These are phyloP conservation scores for Podospora pseudocomata DNA, from an alignment of 495 filamentous ascomycete genomes.

Conservation along the genomic window DNA sequence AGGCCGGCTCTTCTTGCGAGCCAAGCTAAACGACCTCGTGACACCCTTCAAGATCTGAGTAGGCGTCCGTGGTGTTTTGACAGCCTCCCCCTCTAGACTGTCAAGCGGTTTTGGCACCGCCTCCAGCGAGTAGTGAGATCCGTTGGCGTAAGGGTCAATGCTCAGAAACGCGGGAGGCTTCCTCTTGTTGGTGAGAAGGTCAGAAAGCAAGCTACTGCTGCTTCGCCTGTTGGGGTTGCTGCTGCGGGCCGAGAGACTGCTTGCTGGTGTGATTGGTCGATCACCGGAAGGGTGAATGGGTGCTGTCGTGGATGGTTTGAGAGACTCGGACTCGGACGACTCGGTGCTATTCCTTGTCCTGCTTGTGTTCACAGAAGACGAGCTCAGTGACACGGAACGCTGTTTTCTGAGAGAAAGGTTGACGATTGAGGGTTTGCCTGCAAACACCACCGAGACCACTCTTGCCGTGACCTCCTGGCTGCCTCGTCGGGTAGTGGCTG, in stretches of 20 bases:
- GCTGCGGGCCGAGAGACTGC: constrained; percentile 22
- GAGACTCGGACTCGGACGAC: constrained; percentile 12
- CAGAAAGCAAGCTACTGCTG: constrained; percentile 34
- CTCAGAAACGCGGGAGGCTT: constrained; percentile 38
- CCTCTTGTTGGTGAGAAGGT: constrained; percentile 35
- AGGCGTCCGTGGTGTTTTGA: constrained; percentile 37
- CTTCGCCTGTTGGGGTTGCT: constrained; percentile 30
- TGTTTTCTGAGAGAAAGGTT: constrained; percentile 37
- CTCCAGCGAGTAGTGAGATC: constrained; percentile 37
- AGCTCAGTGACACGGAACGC: constrained; percentile 38
- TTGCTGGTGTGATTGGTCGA: constrained; percentile 34
- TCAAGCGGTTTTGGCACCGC: constrained; percentile 23
- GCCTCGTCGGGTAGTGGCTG: constrained; percentile 23
- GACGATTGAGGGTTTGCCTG: constrained; percentile 46
- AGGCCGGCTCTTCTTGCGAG: constrained; percentile 43
- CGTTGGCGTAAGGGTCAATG: constrained; percentile 46
- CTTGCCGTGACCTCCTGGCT: constrained; percentile 48
- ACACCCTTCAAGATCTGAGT: constrained; percentile 42
- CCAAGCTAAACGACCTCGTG: constrained; percentile 43
- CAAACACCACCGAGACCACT: constrained; percentile 47
- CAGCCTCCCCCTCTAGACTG: constrained; percentile 21
- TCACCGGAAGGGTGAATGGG: constrained; percentile 14
- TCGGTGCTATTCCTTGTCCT: constrained; percentile 29
- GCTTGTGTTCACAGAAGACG: constrained; percentile 14
- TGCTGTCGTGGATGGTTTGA: constrained; percentile 6